Evolutionary conservation across 179 eudicot species (phyloP).

Genomic region (Amaranthus tricolor): DNA sequence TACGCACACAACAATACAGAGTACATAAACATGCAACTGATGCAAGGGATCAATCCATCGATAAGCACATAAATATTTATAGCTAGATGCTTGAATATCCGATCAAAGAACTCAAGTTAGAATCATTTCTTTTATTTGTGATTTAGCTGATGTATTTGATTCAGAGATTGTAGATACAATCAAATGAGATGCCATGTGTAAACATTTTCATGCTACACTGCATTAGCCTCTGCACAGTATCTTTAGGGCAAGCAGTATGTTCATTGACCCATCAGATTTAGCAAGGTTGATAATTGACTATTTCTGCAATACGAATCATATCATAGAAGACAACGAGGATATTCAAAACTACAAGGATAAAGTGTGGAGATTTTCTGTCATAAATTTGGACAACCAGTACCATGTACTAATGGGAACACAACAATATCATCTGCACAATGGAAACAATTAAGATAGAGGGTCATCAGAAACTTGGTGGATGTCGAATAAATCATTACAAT

Average conservation of each 20-base stretch:
- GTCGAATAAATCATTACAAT: not conserved
- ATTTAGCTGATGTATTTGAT: not conserved
- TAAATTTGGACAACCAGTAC: not conserved
- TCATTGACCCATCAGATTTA: not conserved
- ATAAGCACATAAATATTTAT: not conserved
- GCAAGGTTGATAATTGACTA: not conserved
- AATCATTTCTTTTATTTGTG: not conserved
- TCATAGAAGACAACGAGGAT: not conserved
- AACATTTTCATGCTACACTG: not conserved
- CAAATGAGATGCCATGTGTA: not conserved
- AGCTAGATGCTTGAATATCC: not conserved
- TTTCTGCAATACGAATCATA: not conserved
- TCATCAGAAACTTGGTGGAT: not conserved
- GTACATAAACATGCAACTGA: not conserved
- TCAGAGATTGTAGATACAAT: conserved; percentile 25
- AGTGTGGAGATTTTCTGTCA: not conserved
- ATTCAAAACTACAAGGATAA: not conserved
- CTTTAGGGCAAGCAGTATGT: not conserved
- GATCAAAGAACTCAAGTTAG: not conserved
- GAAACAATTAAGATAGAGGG: not conserved
- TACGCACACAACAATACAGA: not conserved
- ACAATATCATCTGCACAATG: not conserved
- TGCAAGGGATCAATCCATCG: not conserved
- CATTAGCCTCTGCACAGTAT: not conserved
- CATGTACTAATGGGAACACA: not conserved